These are phyloP conservation scores for Massariosphaeria phaeospora DNA, from an alignment of 495 filamentous ascomycete genomes.

Conservation along the genomic window DNA sequence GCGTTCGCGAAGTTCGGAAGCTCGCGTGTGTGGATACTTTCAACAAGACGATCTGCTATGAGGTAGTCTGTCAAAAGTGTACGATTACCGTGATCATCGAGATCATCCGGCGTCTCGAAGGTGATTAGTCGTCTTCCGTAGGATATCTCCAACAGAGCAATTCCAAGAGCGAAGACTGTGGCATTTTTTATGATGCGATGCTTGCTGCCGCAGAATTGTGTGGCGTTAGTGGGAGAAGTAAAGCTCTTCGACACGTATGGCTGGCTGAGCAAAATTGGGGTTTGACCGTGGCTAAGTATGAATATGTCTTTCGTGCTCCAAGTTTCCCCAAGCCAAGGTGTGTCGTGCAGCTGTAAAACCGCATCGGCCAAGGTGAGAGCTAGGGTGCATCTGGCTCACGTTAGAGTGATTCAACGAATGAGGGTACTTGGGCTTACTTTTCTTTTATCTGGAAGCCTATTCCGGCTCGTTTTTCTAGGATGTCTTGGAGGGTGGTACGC, in stretches of 20 bases:
- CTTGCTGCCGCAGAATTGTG: conserved; percentile 22
- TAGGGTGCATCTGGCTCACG: neutral
- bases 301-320: conserved; percentile 39
- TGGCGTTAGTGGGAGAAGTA: conserved; percentile 22
- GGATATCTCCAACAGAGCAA: neutral
- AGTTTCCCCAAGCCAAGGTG: conserved; percentile 57
- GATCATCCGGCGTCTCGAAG: neutral
- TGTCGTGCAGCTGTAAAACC: neutral
- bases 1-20: neutral
- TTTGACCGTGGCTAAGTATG: conserved; percentile 28
- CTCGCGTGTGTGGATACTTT: neutral
- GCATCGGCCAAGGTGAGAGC: neutral
- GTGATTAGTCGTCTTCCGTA: neutral
- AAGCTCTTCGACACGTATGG: conserved; percentile 1
- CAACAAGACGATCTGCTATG: neutral
- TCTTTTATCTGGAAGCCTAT: conserved; percentile 1
- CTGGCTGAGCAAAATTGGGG: neutral
- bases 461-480: neutral
- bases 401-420: neutral
- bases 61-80: neutral
- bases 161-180: neutral
- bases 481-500: neutral
- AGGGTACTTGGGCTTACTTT: neutral
- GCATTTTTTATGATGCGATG: neutral
- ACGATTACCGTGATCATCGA: neutral